Evolutionary conservation across 768 basidiomycete genomes (phyloP).

Genomic region (Clitopilus hobsonii): DNA sequence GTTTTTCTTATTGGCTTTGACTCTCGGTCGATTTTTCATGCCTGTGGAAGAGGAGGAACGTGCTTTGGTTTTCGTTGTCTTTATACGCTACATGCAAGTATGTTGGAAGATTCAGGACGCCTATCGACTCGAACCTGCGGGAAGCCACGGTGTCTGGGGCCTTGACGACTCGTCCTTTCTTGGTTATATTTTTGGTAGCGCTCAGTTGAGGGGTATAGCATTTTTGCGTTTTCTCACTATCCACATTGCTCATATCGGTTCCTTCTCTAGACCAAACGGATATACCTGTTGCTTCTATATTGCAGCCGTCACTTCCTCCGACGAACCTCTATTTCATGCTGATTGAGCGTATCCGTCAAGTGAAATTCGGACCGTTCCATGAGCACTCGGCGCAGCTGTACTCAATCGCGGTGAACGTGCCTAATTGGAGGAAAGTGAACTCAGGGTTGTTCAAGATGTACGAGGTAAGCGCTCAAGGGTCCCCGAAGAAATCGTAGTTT

Average conservation of each 20-base stretch:
- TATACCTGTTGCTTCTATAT: slow-evolving; percentile 60
- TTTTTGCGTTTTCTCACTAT: neutral
- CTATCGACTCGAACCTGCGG: slow-evolving; percentile 92
- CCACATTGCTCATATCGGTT: slow-evolving; percentile 8
- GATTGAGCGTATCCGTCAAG: slow-evolving; percentile 71
- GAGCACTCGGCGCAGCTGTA: slow-evolving; percentile 91
- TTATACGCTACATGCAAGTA: slow-evolving; percentile 72
- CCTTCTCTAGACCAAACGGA: slow-evolving; percentile 48
- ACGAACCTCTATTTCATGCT: slow-evolving; percentile 82
- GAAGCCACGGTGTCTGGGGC: slow-evolving; percentile 98
- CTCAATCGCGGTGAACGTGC: slow-evolving; percentile 82
- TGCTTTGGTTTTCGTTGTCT: slow-evolving; percentile 53
- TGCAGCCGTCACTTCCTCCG: slow-evolving; percentile 50
- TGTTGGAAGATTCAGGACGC: slow-evolving; percentile 85
- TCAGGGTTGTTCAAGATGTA: slow-evolving; percentile 95
- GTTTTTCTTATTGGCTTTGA: slow-evolving; percentile 68
- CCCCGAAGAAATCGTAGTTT: slow-evolving; percentile 1
- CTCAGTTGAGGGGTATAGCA: slow-evolving; percentile 73
- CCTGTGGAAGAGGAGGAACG: slow-evolving; percentile 61
- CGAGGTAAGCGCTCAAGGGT: slow-evolving; percentile 45
- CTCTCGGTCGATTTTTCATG: slow-evolving; percentile 62
- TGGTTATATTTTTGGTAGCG: slow-evolving; percentile 88
- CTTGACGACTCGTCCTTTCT: slow-evolving; percentile 90
- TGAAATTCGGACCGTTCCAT: slow-evolving; percentile 85
- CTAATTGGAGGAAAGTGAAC: slow-evolving; percentile 89